Evolutionary conservation across 257 asterid species (phyloP).

Genomic region (Gentiana dahurica): DNA sequence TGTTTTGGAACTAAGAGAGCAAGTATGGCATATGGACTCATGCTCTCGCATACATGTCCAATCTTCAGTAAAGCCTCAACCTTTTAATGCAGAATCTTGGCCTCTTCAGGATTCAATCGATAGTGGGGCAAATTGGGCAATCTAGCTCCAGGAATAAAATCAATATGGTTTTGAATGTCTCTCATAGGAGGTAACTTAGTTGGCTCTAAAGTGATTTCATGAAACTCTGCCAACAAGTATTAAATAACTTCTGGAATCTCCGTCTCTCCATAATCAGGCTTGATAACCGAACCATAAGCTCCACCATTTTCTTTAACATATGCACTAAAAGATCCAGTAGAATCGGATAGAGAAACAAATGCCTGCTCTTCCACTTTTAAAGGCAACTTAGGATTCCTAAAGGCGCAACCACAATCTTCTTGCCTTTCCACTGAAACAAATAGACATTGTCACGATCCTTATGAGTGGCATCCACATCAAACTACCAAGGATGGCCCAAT

Average conservation of each 20-base stretch:
- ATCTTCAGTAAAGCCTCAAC: neutral
- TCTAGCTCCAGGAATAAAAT: neutral
- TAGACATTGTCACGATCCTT: neutral
- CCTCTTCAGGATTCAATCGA: neutral
- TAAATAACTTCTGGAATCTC: no score
- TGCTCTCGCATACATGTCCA: neutral
- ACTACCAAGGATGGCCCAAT: neutral
- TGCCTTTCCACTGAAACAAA: no score
- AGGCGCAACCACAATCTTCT: no score
- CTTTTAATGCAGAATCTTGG: neutral
- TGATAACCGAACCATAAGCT: no score
- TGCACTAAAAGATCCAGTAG: no score
- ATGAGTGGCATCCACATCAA: neutral
- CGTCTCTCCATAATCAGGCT: neutral
- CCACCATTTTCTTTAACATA: no score
- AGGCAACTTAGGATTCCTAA: no score
- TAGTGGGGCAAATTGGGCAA: neutral
- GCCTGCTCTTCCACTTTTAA: no score
- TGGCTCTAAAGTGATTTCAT: no score
- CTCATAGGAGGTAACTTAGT: neutral
- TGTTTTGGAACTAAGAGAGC: neutral
- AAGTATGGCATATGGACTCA: neutral
- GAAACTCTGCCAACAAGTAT: no score
- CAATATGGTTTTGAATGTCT: neutral
- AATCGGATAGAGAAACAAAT: no score